Evolutionary conservation across 2,329 filamentous ascomycete species (phyloP).

Genomic region (Trichoderma koningiopsis): DNA sequence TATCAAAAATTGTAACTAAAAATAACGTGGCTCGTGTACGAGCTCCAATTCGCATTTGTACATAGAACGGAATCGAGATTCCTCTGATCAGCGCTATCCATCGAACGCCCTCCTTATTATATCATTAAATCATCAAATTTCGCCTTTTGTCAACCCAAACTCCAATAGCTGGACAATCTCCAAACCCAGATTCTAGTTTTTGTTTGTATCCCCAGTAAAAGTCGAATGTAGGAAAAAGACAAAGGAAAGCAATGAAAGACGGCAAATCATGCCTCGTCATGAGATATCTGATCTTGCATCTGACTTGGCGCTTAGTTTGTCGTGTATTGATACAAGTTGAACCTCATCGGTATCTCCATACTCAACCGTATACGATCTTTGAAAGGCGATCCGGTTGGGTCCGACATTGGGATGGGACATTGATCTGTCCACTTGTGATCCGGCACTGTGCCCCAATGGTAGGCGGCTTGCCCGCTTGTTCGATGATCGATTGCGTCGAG

Average conservation of each 20-base stretch:
- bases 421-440: conserved; percentile 33
- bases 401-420: conserved; percentile 29
- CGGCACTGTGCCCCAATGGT: conserved; percentile 30
- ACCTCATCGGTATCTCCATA: conserved; percentile 29
- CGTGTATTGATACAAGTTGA: conserved; percentile 24
- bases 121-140: conserved; percentile 5
- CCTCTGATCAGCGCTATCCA: background rate
- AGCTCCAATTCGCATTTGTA: background rate
- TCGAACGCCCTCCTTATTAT: background rate
- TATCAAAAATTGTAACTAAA: background rate
- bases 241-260: background rate
- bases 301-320: conserved; percentile 22
- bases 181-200: background rate
- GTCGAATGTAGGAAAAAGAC: background rate
- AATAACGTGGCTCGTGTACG: background rate
- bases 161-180: background rate
- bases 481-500: conserved; percentile 26
- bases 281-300: conserved; percentile 12
- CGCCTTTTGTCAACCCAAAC: background rate
- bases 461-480: conserved; percentile 26
- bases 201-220: background rate
- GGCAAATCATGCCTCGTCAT: background rate
- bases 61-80: background rate
- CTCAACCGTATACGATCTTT: conserved; percentile 42
- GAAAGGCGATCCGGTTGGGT: conserved; percentile 37